Percentiles rank a stretch among this genome's conserved stretches.
phyloP scores from a whole-genome alignment of 208 protist species.

The Crithidia brevicula region DNA sequence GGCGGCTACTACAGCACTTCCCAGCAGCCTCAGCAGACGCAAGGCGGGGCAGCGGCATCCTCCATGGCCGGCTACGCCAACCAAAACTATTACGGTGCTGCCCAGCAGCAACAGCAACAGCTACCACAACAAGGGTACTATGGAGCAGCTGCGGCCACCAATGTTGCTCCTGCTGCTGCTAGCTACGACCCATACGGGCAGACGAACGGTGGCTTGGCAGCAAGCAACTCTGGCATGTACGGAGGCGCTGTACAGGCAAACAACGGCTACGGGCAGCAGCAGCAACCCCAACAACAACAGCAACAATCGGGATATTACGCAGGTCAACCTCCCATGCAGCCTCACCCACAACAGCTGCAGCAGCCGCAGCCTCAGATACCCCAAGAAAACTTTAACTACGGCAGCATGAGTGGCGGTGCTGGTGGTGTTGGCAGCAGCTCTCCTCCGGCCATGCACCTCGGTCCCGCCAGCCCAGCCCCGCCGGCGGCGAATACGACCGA shows the following conservation, averaged over 20 bases:
- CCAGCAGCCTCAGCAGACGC: background rate
- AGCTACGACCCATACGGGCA: constrained; percentile 12
- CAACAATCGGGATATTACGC: constrained; percentile 14
- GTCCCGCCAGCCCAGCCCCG: constrained; percentile 20
- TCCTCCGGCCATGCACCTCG: background rate
- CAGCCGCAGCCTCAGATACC: background rate
- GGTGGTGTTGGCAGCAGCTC: background rate
- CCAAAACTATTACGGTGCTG: constrained; percentile 5
- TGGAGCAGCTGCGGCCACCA: constrained; percentile 3
- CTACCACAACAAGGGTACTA: constrained; percentile 23
- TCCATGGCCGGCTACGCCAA: background rate
- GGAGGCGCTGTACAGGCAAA: background rate
- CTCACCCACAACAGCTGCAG: background rate
- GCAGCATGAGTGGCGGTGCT: background rate
- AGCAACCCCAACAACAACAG: constrained; percentile 1
- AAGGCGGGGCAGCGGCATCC: background rate
- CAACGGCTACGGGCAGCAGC: constrained; percentile 5
- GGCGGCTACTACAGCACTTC: constrained; percentile 9
- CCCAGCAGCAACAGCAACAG: constrained; percentile 27
- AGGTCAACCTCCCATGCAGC: background rate
- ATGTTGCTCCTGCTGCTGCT: background rate
- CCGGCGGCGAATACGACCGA: constrained; percentile 53
- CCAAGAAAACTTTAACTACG: background rate
- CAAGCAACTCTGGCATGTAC: constrained; percentile 1
- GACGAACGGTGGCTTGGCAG: background rate